Evolutionary conservation across 2,329 filamentous ascomycete species (phyloP).

Genomic region (Fonsecaea pugnacius): DNA sequence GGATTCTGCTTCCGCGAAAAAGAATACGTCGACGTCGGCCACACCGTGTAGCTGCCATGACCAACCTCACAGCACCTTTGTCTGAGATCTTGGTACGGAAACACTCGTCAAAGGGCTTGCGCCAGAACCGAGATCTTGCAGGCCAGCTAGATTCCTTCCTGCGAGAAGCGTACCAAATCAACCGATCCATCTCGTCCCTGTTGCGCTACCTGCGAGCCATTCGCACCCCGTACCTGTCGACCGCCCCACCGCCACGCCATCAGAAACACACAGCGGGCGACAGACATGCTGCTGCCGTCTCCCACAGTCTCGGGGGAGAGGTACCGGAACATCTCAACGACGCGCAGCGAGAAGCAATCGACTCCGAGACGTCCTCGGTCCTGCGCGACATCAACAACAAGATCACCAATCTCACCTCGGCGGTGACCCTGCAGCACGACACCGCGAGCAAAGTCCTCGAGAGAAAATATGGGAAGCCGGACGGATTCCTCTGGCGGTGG

Average conservation of each 20-base stretch:
- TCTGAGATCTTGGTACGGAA: conserved; percentile 33
- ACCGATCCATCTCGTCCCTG: conserved; percentile 80
- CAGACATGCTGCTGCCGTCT: conserved; percentile 44
- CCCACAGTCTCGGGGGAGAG: conserved; percentile 36
- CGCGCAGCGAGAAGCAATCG: conserved; percentile 80
- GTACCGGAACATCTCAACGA: conserved; percentile 70
- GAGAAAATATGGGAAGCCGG: conserved; percentile 68
- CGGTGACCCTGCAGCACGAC: conserved; percentile 79
- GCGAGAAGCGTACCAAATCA: conserved; percentile 92
- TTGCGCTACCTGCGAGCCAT: conserved; percentile 79
- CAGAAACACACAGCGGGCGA: conserved; percentile 39
- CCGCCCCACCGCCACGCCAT: conserved; percentile 57
- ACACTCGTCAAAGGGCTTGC: conserved; percentile 27
- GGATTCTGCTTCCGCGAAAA: not conserved
- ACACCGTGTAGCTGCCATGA: conserved; percentile 16
- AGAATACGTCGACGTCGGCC: not conserved
- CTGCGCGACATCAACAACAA: conserved; percentile 82
- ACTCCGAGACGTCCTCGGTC: conserved; percentile 82
- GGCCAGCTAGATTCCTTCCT: conserved; percentile 77
- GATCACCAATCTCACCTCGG: conserved; percentile 78
- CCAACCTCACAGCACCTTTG: conserved; percentile 28
- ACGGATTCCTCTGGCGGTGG: conserved; percentile 67
- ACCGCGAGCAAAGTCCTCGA: conserved; percentile 72
- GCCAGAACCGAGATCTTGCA: conserved; percentile 22
- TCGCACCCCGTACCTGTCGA: conserved; percentile 88